phyloP scores from a whole-genome alignment of 202 grass and related monocot genomes.

The Setaria viridis region DNA sequence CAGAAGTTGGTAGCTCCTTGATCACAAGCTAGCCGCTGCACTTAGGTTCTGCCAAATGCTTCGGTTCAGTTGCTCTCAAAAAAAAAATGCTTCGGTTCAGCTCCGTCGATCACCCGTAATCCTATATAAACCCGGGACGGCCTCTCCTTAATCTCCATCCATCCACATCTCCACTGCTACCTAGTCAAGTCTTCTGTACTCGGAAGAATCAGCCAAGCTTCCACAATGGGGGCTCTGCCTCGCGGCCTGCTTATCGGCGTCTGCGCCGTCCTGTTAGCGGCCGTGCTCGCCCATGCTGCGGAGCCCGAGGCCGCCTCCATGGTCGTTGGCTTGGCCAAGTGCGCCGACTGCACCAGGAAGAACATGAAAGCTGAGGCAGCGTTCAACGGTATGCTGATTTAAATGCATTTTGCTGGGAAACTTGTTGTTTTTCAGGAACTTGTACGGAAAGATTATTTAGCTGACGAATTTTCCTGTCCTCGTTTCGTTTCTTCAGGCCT shows the following conservation, averaged over 20 bases:
- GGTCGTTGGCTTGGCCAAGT: constrained; percentile 60
- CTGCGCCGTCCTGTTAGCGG: constrained; percentile 34
- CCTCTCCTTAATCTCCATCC: background rate
- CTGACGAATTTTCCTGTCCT: background rate
- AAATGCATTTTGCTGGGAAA: background rate
- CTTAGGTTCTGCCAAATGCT: background rate
- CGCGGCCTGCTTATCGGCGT: background rate
- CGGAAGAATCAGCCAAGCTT: constrained; percentile 4
- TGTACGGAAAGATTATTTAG: background rate
- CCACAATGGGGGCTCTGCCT: constrained; percentile 33
- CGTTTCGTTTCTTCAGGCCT: constrained; percentile 35
- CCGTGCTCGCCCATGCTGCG: constrained; percentile 7
- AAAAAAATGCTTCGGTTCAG: background rate
- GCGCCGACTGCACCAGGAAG: constrained; percentile 64
- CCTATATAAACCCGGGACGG: constrained; percentile 22
- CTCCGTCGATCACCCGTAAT: background rate
- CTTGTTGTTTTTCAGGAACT: background rate
- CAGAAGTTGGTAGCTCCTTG: constrained; percentile 41
- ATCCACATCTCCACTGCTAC: background rate
- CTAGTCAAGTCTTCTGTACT: background rate
- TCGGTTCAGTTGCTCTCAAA: background rate
- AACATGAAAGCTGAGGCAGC: constrained; percentile 62
- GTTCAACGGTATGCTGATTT: constrained; percentile 43
- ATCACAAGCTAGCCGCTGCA: background rate
- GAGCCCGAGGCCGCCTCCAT: background rate